Evolutionary conservation across 345 rosid species (phyloP).

Genomic region (Citrus maxima): DNA sequence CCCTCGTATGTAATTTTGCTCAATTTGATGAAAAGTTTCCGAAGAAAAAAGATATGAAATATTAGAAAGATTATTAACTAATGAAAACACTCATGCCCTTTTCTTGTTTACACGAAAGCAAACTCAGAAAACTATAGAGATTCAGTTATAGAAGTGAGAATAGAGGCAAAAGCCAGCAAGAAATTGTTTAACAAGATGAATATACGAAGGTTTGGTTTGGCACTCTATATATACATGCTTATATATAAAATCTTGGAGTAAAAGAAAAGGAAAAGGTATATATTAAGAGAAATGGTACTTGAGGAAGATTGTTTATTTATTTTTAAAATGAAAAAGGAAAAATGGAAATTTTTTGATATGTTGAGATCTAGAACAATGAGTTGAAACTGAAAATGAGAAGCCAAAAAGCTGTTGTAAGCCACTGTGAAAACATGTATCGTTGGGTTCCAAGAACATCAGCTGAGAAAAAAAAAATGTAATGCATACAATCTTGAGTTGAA

Average conservation of each 20-base stretch:
- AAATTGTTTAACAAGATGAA: not conserved
- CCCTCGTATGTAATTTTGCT: not conserved
- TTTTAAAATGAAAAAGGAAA: not conserved
- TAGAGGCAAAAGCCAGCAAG: not conserved
- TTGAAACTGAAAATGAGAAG: not conserved
- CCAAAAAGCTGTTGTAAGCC: not conserved
- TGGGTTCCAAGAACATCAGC: not conserved
- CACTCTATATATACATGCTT: not conserved
- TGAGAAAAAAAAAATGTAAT: not conserved
- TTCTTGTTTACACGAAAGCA: not conserved
- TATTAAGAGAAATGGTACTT: not conserved
- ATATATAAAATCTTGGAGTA: not conserved
- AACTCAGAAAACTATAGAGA: not conserved
- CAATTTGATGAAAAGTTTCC: not conserved
- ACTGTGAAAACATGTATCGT: not conserved
- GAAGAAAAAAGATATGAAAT: not conserved
- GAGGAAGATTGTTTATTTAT: not conserved
- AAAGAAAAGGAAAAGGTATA: not conserved
- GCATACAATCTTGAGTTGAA: not conserved
- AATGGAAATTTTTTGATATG: not conserved
- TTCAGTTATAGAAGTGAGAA: not conserved
- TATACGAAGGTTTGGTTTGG: not conserved
- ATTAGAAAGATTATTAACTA: not conserved
- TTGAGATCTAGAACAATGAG: slow-evolving; percentile 8
- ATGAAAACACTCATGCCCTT: not conserved